Evolutionary conservation across 129 eudicot genomes (phyloP), one percentile per base, ranked within the genome.

Genomic region (Tanacetum coccineum): DNA sequence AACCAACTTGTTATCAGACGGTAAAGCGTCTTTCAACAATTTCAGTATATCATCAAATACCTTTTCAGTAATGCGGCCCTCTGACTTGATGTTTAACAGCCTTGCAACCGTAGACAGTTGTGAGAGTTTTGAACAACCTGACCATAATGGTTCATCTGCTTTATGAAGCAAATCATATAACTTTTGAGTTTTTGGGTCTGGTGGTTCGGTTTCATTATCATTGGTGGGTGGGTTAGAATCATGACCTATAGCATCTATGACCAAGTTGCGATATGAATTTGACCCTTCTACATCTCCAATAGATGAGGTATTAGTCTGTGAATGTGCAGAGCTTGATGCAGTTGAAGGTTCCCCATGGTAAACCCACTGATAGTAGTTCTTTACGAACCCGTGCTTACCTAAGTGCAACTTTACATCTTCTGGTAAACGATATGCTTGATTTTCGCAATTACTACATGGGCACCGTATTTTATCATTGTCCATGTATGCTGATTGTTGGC

Each of bases 231-330:
- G 20, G 57, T 13, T 51, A 51, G 3, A n/a, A 51, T 51, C 57
- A 51, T 51, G 22, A 51, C 57, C 57, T 12, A 14, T 51, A 14
- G 57, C 57, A 51, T 51, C 57, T 15, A 51, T 51, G 6, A 51
- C 57, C 57, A 51, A 14, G 57, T 51, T 51, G 57, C 22, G 57
- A 51, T 51, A 51, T 51, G 57, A 20, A 51, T 51, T 51, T 51
- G 57, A 51, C 57, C 57, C 22, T 51, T 51, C 9, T 15, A 14
- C 57, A 15, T 51, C 57, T 51, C 57, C 2, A 51, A 51, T 15
- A 51, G 15, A 8, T 51, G 57, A 14, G 20, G 57, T 15, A 51
- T 51, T 51, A 15, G 28, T 25, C 28, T 51, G 57, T 51, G 57
- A 51, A 14, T 51, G 57, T 15, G 57, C 17, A 13, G 22, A 51